Conservation (phyloP, 805 yeast genomes). For the Kodamaea neixiangensis region DNA sequence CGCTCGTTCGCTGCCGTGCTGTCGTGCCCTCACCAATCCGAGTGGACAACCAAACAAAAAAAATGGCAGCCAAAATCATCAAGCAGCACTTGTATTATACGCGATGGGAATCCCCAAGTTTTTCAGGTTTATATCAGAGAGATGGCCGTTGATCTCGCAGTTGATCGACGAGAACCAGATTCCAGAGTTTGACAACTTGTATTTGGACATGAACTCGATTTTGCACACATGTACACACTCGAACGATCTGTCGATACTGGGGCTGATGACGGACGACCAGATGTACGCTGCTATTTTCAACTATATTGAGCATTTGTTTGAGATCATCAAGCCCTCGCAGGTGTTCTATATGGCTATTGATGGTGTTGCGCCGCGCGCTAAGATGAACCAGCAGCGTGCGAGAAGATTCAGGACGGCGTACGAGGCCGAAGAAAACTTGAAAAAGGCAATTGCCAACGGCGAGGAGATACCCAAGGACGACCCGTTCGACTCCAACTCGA, state of each 20-base stretch:
- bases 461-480: slow-evolving; percentile 76
- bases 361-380: slow-evolving; percentile 98
- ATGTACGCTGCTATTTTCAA: slow-evolving; percentile 91
- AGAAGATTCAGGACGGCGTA: slow-evolving; percentile 92
- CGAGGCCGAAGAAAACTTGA: slow-evolving; percentile 81
- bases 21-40: neutral
- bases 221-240: slow-evolving; percentile 91
- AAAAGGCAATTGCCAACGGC: slow-evolving; percentile 74
- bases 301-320: slow-evolving; percentile 91
- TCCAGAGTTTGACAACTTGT: slow-evolving; percentile 93
- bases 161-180: slow-evolving; percentile 70
- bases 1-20: no score
- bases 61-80: neutral
- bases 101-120: slow-evolving; percentile 87
- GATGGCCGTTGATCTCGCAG: slow-evolving; percentile 97
- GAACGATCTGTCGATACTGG: slow-evolving; percentile 62
- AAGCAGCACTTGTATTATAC: neutral
- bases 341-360: slow-evolving; percentile 95
- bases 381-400: slow-evolving; percentile 96
- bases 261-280: slow-evolving; percentile 80
- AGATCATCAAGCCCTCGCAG: slow-evolving; percentile 81
- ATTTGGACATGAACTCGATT: slow-evolving; percentile 97
- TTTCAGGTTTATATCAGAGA: slow-evolving; percentile 93
- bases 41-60: slow-evolving; percentile 2
- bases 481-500: slow-evolving; percentile 88